Conservation (phyloP, 306 rosid species). For the Cicer arietinum region DNA sequence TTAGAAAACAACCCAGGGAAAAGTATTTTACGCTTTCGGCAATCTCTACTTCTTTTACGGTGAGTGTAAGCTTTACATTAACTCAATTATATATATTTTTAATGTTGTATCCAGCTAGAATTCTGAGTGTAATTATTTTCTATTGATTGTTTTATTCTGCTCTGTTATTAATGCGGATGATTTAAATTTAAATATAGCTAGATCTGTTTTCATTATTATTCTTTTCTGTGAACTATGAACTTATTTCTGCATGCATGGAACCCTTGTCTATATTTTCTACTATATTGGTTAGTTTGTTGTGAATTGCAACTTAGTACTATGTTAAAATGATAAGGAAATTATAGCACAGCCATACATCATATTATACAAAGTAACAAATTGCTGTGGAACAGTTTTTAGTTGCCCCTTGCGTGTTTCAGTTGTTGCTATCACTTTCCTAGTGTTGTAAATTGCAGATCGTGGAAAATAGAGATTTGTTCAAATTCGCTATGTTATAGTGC, state of each 20-base stretch:
- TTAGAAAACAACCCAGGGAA: slow-evolving; percentile 81
- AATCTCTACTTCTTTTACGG: slow-evolving; percentile 84
- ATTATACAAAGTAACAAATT: too few relatives aligned
- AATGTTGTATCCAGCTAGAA: slow-evolving; percentile 11
- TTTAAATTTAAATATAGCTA: slow-evolving; percentile 17
- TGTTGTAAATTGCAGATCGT: too few relatives aligned
- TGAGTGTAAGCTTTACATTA: slow-evolving; percentile 40
- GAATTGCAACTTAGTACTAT: too few relatives aligned
- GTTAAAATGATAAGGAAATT: too few relatives aligned
- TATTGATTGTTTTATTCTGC: slow-evolving; percentile 14
- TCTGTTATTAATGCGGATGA: not conserved
- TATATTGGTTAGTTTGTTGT: not conserved
- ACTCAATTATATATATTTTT: not conserved
- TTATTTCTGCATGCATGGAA: slow-evolving; percentile 37
- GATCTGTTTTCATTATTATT: slow-evolving; percentile 12
- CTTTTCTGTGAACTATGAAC: slow-evolving; percentile 6
- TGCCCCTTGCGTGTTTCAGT: too few relatives aligned
- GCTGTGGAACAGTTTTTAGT: too few relatives aligned
- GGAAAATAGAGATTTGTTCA: too few relatives aligned
- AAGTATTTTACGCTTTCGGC: slow-evolving; percentile 82
- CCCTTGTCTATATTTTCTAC: slow-evolving; percentile 30
- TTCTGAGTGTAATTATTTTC: slow-evolving; percentile 24
- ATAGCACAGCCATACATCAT: too few relatives aligned
- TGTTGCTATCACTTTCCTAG: too few relatives aligned
- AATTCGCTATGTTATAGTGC: too few relatives aligned